Percentiles rank a stretch among this genome's conserved stretches.
Conservation (phyloP, 2,329 filamentous ascomycete genomes). For the Fusarium haematococcum region DNA sequence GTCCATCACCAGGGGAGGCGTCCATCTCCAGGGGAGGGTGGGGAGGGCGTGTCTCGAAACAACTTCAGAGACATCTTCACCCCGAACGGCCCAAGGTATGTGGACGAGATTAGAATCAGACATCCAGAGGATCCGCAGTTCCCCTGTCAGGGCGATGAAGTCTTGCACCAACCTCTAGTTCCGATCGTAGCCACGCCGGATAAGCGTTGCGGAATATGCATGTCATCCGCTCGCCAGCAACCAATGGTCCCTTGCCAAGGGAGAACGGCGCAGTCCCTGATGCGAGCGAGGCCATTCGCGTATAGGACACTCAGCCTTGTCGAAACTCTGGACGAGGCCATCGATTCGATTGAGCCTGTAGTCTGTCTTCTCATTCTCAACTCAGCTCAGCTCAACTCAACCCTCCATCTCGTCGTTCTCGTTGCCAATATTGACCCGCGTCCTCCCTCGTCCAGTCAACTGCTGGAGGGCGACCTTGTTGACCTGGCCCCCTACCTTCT, state of each 20-base stretch:
- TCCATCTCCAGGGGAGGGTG: constrained; percentile 40
- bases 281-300: constrained; percentile 24
- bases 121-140: constrained; percentile 44
- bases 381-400: constrained; percentile 29
- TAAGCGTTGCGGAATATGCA: constrained; percentile 31
- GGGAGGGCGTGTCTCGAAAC: constrained; percentile 38
- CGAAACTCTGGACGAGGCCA: constrained; percentile 20
- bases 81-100: constrained; percentile 51
- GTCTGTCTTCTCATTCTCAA: constrained; percentile 17
- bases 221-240: constrained; percentile 31
- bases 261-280: constrained; percentile 31
- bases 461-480: constrained; percentile 92
- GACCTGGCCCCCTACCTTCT: constrained; percentile 90
- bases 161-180: constrained; percentile 43
- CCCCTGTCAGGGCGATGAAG: constrained; percentile 42
- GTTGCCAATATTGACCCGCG: constrained; percentile 88
- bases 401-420: constrained; percentile 69
- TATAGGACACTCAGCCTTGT: constrained; percentile 42
- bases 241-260: constrained; percentile 44
- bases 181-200: constrained; percentile 33
- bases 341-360: constrained; percentile 35
- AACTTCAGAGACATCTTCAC: constrained; percentile 37
- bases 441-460: constrained; percentile 84
- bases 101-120: constrained; percentile 56
- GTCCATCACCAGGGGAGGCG: constrained; percentile 40